Evolutionary conservation across 345 rosid species (phyloP).

Genomic region (Lepidium sativum): DNA sequence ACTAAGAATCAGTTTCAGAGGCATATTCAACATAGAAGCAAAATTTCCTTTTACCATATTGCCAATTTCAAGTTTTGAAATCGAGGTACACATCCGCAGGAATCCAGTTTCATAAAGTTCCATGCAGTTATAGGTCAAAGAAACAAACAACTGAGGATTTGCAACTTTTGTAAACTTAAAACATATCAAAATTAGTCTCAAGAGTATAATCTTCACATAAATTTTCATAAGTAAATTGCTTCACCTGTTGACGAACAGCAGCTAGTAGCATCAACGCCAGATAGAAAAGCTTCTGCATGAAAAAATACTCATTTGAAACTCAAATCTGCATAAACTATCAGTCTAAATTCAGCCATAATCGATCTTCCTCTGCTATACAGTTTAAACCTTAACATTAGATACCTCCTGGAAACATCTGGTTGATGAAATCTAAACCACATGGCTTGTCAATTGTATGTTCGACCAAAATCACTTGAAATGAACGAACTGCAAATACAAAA

Average conservation of each 20-base stretch:
- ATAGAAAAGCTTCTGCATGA: conserved; percentile 62
- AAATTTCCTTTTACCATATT: background rate
- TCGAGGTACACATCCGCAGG: background rate
- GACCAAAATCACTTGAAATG: background rate
- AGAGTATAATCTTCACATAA: background rate
- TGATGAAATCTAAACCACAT: conserved; percentile 66
- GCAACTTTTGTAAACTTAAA: background rate
- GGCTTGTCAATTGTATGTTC: conserved; percentile 31
- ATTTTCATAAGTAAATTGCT: background rate
- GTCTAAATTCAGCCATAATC: background rate
- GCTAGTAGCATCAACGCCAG: too few relatives aligned
- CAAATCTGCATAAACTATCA: background rate
- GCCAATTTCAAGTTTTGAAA: background rate
- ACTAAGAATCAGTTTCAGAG: background rate
- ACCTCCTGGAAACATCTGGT: conserved; percentile 89
- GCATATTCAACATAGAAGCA: background rate
- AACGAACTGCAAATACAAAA: background rate
- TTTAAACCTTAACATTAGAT: background rate
- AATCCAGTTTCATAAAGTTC: background rate
- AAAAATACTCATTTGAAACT: background rate
- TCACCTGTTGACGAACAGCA: too few relatives aligned
- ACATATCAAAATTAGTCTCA: background rate
- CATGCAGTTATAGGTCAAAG: background rate
- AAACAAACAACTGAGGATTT: background rate
- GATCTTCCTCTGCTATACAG: background rate